A percentile compares a stretch with the other conserved stretches of the same genome.
Conservation (phyloP, 2,329 filamentous ascomycete genomes). For the Periconia macrospinosa region DNA sequence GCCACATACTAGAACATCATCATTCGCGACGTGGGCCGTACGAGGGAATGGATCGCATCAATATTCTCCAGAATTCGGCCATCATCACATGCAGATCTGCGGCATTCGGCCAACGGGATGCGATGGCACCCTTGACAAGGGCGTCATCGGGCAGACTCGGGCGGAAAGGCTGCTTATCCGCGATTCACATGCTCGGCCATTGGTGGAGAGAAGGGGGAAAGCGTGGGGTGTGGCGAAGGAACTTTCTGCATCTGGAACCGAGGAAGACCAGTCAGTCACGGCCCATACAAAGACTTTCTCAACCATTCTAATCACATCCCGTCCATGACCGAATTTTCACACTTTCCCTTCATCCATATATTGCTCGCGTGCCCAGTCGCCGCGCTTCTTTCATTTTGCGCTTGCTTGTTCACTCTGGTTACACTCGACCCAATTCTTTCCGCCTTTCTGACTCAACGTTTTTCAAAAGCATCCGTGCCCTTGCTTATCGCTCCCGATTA, state of each 20-base stretch:
- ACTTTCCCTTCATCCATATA: conserved; percentile 4
- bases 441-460: not conserved
- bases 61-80: not conserved
- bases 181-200: conserved; percentile 7
- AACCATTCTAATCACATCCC: no score
- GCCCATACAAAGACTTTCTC: not conserved
- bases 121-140: not conserved
- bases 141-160: conserved; percentile 28
- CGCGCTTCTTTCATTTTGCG: not conserved
- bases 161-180: conserved; percentile 4
- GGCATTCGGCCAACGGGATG: conserved; percentile 7
- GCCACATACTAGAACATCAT: no score
- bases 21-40: no score
- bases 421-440: not conserved
- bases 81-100: not conserved
- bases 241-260: conserved; percentile 2
- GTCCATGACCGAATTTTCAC: no score
- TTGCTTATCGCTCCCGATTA: not conserved
- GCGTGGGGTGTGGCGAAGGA: conserved; percentile 7
- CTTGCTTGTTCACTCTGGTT: no score
- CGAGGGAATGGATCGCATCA: not conserved
- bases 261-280: not conserved
- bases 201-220: conserved; percentile 4
- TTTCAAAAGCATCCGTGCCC: not conserved
- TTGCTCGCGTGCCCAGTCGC: conserved; percentile 11